Percentiles rank a stretch among this genome's conserved stretches.
Conservation (phyloP, 1,284 basidiomycete species). For the Sporisorium exsertum region DNA sequence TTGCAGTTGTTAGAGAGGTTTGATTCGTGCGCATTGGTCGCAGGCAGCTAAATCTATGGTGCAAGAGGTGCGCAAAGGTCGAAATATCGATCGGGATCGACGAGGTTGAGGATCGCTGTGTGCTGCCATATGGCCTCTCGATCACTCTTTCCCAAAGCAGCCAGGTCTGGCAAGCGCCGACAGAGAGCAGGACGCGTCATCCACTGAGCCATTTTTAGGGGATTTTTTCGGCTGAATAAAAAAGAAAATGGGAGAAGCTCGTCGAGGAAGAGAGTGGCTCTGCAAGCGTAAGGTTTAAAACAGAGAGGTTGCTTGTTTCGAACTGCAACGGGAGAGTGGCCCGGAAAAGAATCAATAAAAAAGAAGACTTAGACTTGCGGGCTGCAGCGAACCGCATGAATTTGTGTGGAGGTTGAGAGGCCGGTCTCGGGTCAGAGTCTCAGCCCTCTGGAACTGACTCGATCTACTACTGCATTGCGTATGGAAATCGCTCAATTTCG, state of each 20-base stretch:
- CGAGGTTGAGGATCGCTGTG: background rate
- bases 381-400: background rate
- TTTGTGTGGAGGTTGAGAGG: constrained; percentile 13
- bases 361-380: background rate
- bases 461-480: background rate
- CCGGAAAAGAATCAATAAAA: background rate
- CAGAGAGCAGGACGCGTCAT: constrained; percentile 13
- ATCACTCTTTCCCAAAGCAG: constrained; percentile 1
- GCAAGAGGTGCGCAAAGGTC: too few species aligned
- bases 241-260: constrained; percentile 1
- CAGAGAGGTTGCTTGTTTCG: constrained; percentile 5
- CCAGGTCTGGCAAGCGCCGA: background rate
- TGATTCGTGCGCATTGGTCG: too few species aligned
- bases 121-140: constrained; percentile 7
- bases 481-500: constrained; percentile 18
- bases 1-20: background rate
- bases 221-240: too few species aligned
- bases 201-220: background rate
- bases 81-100: constrained; percentile 8
- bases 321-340: background rate
- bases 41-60: too few species aligned
- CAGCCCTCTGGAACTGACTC: constrained; percentile 6
- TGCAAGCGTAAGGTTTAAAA: background rate
- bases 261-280: background rate
- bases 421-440: constrained; percentile 7